Evolutionary conservation across 2,329 filamentous ascomycete species (phyloP), one percentile per base, ranked within the genome.

Genomic region (Diaporthe batatas): DNA sequence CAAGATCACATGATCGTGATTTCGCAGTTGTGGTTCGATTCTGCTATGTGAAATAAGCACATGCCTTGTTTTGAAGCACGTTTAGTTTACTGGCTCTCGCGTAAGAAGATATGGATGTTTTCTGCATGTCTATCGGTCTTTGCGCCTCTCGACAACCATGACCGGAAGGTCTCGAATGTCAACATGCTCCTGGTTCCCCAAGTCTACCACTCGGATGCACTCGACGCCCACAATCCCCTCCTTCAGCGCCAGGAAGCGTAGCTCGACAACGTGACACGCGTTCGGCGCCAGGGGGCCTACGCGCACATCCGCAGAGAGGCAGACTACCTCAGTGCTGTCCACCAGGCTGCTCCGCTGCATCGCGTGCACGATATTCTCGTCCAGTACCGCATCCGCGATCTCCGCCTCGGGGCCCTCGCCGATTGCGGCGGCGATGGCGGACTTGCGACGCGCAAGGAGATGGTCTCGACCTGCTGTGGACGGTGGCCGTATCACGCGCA

Each of bases 141-240:
- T 65, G 34, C 72, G 76, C 73, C 71, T 76, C 73, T 85, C 82
- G 21, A 92, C 86, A 69, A 94, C 82, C 77, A 94, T 89, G 57
- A 88, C 90, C 0, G 94, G 94, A 75, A 96, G 80, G 74, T 96
- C 92, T 74, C 89, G 87, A 70, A 95, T 91, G 80, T 96, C 93
- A 4, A 94, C 91, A 78, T 93, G 92, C 82, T 95, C 93, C 78
- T 94, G 91, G 44, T 90, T 93, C 29, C 86, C 89, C 73, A 96
- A 80, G 80, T 96, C 94, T 4, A 95, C 86, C 1, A 96, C 89
- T 65, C 93, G 86, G 25, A 96, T 86, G 2, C 91, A 91, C 77
- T 95, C 93, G 3, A 96, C 81, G n/a, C 88, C 87, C 39, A 94
- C 86, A 42, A 94, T 87, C 0, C 93, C 94, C 62, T 89, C 86